A percentile compares a stretch with the other conserved stretches of the same genome.
These are phyloP conservation scores for Paraphaeosphaeria sporulosa DNA, from an alignment of 2,329 filamentous ascomycete genomes.

Conservation along the genomic window DNA sequence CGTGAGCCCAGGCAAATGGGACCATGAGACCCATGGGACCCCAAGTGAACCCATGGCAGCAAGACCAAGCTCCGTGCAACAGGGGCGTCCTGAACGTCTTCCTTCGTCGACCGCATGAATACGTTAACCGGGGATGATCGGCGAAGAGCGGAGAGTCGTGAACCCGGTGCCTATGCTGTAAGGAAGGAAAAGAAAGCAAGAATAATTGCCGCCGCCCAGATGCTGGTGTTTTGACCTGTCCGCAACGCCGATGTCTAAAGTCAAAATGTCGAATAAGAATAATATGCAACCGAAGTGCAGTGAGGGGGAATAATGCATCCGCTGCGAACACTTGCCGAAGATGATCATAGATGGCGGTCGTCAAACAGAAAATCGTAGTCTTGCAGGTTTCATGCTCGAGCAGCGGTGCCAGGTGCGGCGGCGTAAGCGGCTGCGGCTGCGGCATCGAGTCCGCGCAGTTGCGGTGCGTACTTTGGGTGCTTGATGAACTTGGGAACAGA, in stretches of 20 bases:
- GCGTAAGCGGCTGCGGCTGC: constrained; percentile 41
- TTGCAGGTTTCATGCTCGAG: constrained; percentile 29
- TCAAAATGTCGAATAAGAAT: background rate
- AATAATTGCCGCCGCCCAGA: constrained; percentile 14
- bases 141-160: background rate
- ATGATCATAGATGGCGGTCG: constrained; percentile 31
- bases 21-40: background rate
- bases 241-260: constrained; percentile 22
- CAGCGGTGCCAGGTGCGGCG: constrained; percentile 23
- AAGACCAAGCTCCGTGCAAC: background rate
- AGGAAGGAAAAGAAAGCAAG: constrained; percentile 5
- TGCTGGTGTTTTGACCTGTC: constrained; percentile 21
- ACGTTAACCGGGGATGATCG: background rate
- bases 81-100: background rate
- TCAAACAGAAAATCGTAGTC: constrained; percentile 16
- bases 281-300: constrained; percentile 22
- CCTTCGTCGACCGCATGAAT: background rate
- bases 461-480: constrained; percentile 66
- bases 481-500: constrained; percentile 71
- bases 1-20: background rate
- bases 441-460: constrained; percentile 66
- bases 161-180: background rate
- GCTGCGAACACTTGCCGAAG: constrained; percentile 28
- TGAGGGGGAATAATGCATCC: constrained; percentile 37
- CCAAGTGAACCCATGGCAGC: background rate